Evolutionary conservation across 1,284 basidiomycete species (phyloP).

Genomic region (Rhodotorula sp.): DNA sequence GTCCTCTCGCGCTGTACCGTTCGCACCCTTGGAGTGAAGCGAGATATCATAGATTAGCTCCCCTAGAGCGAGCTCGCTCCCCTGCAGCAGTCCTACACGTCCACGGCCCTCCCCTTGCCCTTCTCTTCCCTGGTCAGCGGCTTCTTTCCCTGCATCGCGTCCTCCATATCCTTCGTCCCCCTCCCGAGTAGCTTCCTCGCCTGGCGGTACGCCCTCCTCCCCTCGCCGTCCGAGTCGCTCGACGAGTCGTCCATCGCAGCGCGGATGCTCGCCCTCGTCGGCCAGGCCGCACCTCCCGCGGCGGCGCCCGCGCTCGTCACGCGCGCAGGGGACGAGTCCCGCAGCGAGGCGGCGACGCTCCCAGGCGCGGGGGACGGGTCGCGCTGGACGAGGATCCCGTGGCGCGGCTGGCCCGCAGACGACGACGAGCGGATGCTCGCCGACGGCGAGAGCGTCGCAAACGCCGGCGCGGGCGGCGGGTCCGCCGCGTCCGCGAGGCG

Average conservation of each 20-base stretch:
- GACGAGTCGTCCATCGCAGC: conserved; percentile 30
- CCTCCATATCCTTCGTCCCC: conserved; percentile 22
- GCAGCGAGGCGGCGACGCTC: conserved; percentile 11
- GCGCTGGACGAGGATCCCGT: conserved; percentile 37
- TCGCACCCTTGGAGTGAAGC: too few species aligned
- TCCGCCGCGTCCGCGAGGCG: conserved; percentile 34
- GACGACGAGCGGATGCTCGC: conserved; percentile 20
- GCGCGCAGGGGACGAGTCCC: neutral
- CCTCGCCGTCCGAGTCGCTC: conserved; percentile 36
- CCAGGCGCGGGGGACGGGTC: conserved; percentile 22
- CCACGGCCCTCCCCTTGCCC: conserved; percentile 15
- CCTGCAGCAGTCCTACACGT: neutral
- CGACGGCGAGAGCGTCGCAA: conserved; percentile 24
- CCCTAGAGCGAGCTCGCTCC: too few species aligned
- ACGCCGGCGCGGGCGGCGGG: neutral
- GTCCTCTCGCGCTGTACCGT: too few species aligned
- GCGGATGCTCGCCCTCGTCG: conserved; percentile 11
- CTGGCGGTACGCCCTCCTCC: conserved; percentile 26
- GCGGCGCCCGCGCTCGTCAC: neutral
- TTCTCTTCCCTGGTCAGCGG: conserved; percentile 25
- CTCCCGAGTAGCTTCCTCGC: conserved; percentile 34
- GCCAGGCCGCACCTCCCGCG: too few species aligned
- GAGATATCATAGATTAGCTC: too few species aligned
- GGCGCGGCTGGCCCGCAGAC: neutral
- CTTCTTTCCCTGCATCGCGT: conserved; percentile 14